Evolutionary conservation across 345 rosid genomes (phyloP).

Genomic region (Populus tremula): DNA sequence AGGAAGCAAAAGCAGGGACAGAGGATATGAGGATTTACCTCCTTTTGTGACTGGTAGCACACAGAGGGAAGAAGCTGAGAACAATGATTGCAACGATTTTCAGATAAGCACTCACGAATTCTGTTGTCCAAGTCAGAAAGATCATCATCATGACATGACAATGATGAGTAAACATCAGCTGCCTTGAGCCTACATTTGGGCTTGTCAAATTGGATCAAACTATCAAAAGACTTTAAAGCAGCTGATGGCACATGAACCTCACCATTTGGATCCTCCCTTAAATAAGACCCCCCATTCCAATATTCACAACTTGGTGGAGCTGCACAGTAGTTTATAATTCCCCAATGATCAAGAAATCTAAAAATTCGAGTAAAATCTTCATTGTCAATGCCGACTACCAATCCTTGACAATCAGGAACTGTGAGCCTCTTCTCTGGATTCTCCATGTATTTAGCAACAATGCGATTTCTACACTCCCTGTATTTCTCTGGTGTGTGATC

Average conservation of each 20-base stretch:
- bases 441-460: conserved; percentile 81
- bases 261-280: conserved; percentile 81
- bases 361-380: conserved; percentile 80
- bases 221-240: conserved; percentile 90
- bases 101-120: conserved; percentile 84
- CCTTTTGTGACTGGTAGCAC: conserved; percentile 84
- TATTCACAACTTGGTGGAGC: conserved; percentile 45
- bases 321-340: conserved; percentile 89
- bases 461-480: conserved; percentile 80
- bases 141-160: conserved; percentile 43
- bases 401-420: conserved; percentile 67
- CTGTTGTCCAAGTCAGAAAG: conserved; percentile 76
- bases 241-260: conserved; percentile 92
- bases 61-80: conserved; percentile 62
- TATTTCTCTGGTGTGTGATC: conserved; percentile 77
- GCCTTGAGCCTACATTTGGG: conserved; percentile 85
- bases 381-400: conserved; percentile 48
- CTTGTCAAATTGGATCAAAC: conserved; percentile 96
- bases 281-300: conserved; percentile 54
- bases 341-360: conserved; percentile 98
- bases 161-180: conserved; percentile 58
- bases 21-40: conserved; percentile 41
- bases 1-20: not conserved
- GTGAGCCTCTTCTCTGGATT: conserved; percentile 72
- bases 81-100: conserved; percentile 72